Evolutionary conservation across 1,284 basidiomycete species (phyloP).

Genomic region (Boletus sp.): DNA sequence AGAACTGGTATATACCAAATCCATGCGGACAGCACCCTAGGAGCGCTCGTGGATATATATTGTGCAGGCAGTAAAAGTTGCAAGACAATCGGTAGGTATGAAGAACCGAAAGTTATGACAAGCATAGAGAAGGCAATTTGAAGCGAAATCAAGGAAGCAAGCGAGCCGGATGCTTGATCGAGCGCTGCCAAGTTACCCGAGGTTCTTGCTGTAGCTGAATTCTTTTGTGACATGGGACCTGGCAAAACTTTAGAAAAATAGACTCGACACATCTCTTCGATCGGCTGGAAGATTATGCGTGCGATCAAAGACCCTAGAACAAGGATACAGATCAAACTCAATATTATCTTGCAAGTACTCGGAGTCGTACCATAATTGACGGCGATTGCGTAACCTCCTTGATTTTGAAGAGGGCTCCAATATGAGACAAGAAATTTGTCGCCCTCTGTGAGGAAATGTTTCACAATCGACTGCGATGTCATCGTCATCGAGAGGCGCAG

Average conservation of each 20-base stretch:
- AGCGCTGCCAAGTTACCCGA: constrained; percentile 7
- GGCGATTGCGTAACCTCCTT: constrained; percentile 92
- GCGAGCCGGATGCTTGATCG: constrained; percentile 39
- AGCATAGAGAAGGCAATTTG: constrained; percentile 70
- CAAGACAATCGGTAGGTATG: constrained; percentile 68
- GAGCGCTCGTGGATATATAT: constrained; percentile 71
- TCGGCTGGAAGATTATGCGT: constrained; percentile 86
- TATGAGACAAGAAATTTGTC: constrained; percentile 87
- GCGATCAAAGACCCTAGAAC: constrained; percentile 81
- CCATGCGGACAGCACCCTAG: constrained; percentile 72
- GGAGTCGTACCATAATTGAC: constrained; percentile 79
- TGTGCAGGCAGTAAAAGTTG: constrained; percentile 68
- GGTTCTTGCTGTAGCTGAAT: background rate
- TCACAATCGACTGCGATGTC: constrained; percentile 83
- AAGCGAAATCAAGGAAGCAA: constrained; percentile 59
- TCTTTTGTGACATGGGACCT: constrained; percentile 6
- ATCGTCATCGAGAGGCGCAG: constrained; percentile 71
- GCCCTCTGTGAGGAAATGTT: constrained; percentile 93
- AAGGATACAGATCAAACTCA: constrained; percentile 3
- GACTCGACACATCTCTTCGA: constrained; percentile 85
- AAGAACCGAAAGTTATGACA: constrained; percentile 68
- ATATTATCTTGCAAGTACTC: constrained; percentile 8
- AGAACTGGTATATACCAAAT: constrained; percentile 84
- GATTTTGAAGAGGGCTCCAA: constrained; percentile 78
- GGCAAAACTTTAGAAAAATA: constrained; percentile 76